phyloP scores from a whole-genome alignment of 83 land plant genomes.

The Picea mariana region DNA sequence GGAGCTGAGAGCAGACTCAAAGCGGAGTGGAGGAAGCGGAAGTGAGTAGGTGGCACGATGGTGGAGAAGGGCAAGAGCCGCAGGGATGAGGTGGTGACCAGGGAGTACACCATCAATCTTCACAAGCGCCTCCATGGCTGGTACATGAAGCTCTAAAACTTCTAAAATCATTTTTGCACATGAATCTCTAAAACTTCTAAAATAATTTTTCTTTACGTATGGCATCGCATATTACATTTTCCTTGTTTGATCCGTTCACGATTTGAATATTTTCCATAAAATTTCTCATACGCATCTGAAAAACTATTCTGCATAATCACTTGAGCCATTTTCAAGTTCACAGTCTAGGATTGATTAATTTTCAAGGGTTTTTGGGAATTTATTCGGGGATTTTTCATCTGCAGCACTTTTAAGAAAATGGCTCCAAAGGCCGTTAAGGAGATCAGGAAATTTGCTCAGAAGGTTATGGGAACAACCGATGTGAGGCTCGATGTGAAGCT shows the following conservation, averaged over 20 bases:
- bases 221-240: no score
- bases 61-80: constrained; percentile 33
- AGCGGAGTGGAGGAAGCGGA: no score
- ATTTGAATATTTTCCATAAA: no score
- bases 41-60: constrained; percentile 1
- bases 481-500: constrained; percentile 49
- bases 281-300: no score
- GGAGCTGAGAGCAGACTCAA: no score
- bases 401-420: constrained; percentile 56
- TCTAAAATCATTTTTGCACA: no score
- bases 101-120: constrained; percentile 38
- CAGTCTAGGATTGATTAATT: no score
- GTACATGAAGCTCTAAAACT: background rate
- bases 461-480: constrained; percentile 51
- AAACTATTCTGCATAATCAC: no score
- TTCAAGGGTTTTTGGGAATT: background rate
- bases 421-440: constrained; percentile 52
- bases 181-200: no score
- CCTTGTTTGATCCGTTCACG: no score
- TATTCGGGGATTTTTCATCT: background rate
- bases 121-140: constrained; percentile 40
- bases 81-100: constrained; percentile 37
- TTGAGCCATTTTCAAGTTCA: no score
- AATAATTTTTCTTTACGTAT: no score
- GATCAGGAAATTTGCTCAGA: constrained; percentile 48